Conservation (phyloP, 2,329 filamentous ascomycete species). For the Emericellopsis atlantica region DNA sequence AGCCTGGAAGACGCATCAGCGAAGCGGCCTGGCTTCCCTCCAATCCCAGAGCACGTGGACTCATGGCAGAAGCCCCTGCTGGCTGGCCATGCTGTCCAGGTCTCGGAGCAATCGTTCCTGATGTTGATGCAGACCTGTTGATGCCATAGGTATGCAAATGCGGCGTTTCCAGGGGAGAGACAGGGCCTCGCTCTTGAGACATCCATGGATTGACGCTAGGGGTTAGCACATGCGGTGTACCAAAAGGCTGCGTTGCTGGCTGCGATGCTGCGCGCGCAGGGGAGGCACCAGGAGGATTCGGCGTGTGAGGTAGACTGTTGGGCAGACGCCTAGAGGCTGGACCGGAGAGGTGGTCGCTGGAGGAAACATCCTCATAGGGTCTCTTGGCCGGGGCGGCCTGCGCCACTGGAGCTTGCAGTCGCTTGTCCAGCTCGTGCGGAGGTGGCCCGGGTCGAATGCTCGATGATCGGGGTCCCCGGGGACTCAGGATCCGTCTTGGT, state of each 20-base stretch:
- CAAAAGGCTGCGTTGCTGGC: slow-evolving; percentile 12
- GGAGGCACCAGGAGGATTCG: slow-evolving; percentile 9
- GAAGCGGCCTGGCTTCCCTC: too few species aligned
- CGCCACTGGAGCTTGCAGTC: slow-evolving; percentile 8
- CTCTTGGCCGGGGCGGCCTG: slow-evolving; percentile 16
- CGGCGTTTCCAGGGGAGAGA: slow-evolving; percentile 7
- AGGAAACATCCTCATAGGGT: slow-evolving; percentile 14
- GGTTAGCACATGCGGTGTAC: slow-evolving; percentile 11
- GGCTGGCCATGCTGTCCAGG: too few species aligned
- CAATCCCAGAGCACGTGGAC: too few species aligned
- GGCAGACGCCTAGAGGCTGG: slow-evolving; percentile 12
- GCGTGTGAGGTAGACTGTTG: slow-evolving; percentile 9
- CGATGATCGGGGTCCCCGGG: slow-evolving; percentile 14
- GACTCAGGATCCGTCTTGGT: slow-evolving; percentile 13
- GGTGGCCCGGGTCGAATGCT: slow-evolving; percentile 13
- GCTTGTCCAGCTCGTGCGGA: slow-evolving; percentile 10
- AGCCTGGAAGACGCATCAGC: slow-evolving; percentile 24
- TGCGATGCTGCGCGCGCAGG: slow-evolving; percentile 22
- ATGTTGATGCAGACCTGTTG: background rate
- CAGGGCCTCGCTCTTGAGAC: slow-evolving; percentile 8
- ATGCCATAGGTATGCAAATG: slow-evolving; percentile 6
- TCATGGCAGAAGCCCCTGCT: slow-evolving; percentile 5
- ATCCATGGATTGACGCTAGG: slow-evolving; percentile 7
- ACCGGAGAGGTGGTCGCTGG: slow-evolving; percentile 13
- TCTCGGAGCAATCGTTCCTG: background rate